These are phyloP conservation scores for Colletotrichum liaoningense DNA, from an alignment of 2,329 filamentous ascomycete genomes.

Conservation along the genomic window DNA sequence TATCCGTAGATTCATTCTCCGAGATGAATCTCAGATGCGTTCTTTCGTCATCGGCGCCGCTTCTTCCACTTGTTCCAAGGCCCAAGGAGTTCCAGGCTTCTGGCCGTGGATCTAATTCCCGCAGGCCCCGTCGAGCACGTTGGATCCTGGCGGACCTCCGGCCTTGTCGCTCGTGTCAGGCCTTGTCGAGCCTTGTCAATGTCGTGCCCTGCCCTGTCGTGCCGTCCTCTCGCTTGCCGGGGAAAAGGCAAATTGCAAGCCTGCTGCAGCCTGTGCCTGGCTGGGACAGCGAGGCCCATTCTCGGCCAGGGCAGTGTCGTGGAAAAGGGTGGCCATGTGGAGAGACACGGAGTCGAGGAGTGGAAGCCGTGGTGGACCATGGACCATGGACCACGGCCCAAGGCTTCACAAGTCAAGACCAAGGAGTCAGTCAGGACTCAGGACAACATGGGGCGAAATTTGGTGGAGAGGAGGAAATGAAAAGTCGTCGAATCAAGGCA, in stretches of 20 bases:
- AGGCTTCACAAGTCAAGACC: too few species aligned
- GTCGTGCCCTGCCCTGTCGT: conserved; percentile 23
- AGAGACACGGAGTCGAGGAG: conserved; percentile 23
- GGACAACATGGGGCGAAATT: conserved; percentile 17
- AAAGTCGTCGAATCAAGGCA: conserved; percentile 22
- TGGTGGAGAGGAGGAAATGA: conserved; percentile 13
- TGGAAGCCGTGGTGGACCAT: conserved; percentile 4
- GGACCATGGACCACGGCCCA: too few species aligned
- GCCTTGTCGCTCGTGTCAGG: conserved; percentile 3
- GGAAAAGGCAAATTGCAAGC: conserved; percentile 8
- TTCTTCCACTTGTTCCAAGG: conserved; percentile 32
- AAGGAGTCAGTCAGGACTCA: too few species aligned
- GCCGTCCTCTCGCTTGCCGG: conserved; percentile 24
- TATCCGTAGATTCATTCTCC: too few species aligned
- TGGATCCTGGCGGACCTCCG: conserved; percentile 4
- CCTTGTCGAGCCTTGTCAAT: conserved; percentile 3
- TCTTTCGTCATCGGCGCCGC: conserved; percentile 30
- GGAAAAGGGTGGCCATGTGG: conserved; percentile 25
- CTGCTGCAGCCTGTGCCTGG: conserved; percentile 1
- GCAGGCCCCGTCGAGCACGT: conserved; percentile 27
- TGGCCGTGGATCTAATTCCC: conserved; percentile 34
- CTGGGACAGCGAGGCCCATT: not conserved
- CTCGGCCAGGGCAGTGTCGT: conserved; percentile 30
- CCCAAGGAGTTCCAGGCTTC: conserved; percentile 24
- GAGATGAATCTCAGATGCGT: conserved; percentile 23